Base-by-base conservation (phyloP, 148 eudicot species). In the Selenicereus undatus region DNA sequence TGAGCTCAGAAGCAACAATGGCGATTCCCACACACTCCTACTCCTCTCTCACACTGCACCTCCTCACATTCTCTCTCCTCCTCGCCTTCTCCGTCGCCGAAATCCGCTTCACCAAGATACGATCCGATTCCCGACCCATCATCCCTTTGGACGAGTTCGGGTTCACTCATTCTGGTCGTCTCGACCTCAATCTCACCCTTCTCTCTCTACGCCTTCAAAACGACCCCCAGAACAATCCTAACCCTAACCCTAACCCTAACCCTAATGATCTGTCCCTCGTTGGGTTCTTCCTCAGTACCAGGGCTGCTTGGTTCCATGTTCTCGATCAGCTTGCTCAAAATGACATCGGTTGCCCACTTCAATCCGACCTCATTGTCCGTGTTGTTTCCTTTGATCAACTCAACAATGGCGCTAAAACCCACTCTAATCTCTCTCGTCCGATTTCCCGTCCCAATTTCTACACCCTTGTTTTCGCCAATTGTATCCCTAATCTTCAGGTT, bases 381-480 rank as follows among this genome's bases (percentile, higher is more conserved):
- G 85, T 91, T 45, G 78, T 84, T 73, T 79, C 87, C 13, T 88
- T 91, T 75, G 85, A 87, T 75, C 79, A 76, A 4, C 69, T 88
- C 77, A 71, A 79, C 58, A 73, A 32, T 42, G 69, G 56, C 62
- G 80, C 83, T 18, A 58, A 85, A 20, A 88, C 85, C 32, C 88
- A 71, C 18, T 86, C 74, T 60, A 84, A 86, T 50, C 77, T 86
- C 36, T 79, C 85, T 65, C 56, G 78, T 79, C 48, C 65, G 35
- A 51, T 82, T 3, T 20, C 75, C 13, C 82, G 82, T 42, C 81
- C 97, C 35, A 85, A 91, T 80, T 87, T 85, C 68, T 93, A 84
- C 86, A 74, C 89, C 26, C 91, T 93, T 6, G 82, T 91, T 29
- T 91, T 93, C 75, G 90, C 91, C 26, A 93, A 93, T 64, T 93